phyloP scores from a whole-genome alignment of 768 basidiomycete genomes.

The Termitomyces sp. region DNA sequence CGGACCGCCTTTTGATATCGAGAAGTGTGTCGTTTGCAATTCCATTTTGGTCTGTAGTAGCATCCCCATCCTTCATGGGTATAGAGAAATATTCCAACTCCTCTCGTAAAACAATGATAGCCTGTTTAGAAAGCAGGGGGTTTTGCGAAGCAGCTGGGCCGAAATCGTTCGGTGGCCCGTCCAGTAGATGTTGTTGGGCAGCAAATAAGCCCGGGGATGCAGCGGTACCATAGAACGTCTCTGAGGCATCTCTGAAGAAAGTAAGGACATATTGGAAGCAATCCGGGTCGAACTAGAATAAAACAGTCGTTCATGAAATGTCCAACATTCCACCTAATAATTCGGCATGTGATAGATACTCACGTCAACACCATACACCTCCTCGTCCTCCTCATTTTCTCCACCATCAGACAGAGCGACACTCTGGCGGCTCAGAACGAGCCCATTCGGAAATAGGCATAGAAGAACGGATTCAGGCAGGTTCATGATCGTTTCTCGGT shows the following conservation, averaged over 20 bases:
- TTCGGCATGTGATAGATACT: background rate
- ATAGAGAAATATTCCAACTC: conserved; percentile 99
- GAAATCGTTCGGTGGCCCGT: conserved; percentile 59
- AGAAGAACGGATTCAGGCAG: conserved; percentile 95
- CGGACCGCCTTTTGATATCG: conserved; percentile 82
- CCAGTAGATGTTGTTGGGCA: conserved; percentile 77
- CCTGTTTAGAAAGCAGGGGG: conserved; percentile 91
- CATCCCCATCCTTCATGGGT: conserved; percentile 63
- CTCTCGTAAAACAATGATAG: conserved; percentile 96
- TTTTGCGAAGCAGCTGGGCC: conserved; percentile 73
- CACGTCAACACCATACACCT: conserved; percentile 41
- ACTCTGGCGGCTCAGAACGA: conserved; percentile 88
- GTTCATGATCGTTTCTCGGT: conserved; percentile 97
- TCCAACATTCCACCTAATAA: conserved; percentile 1
- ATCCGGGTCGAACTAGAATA: conserved; percentile 86
- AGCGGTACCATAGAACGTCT: conserved; percentile 87
- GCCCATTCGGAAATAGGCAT: conserved; percentile 95
- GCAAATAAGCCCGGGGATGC: conserved; percentile 67
- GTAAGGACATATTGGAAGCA: conserved; percentile 92
- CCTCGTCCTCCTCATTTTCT: conserved; percentile 80
- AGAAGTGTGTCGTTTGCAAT: conserved; percentile 75
- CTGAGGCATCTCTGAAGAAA: conserved; percentile 88
- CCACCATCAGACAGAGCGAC: conserved; percentile 70
- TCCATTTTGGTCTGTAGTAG: conserved; percentile 72
- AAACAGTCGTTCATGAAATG: conserved; percentile 3